phyloP scores from a whole-genome alignment of 108 stramenopile species.

The Nitzschia sp. region DNA sequence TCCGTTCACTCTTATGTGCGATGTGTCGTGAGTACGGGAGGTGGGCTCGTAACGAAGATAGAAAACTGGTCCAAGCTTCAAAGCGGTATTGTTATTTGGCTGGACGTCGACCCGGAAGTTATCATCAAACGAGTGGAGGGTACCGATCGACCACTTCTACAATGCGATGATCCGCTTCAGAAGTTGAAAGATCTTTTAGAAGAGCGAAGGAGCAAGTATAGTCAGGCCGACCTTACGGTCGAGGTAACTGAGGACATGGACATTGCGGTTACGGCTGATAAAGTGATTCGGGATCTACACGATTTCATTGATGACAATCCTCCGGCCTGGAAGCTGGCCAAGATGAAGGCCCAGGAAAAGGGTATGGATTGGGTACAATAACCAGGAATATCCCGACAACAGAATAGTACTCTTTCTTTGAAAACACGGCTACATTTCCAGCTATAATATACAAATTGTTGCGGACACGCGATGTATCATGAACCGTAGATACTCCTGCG shows the following conservation, averaged over 20 bases:
- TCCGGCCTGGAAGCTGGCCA: conserved; percentile 81
- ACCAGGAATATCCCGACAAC: too few species aligned
- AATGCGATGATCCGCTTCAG: conserved; percentile 71
- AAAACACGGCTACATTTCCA: neutral
- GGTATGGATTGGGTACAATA: conserved; percentile 87
- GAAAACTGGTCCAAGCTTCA: conserved; percentile 93
- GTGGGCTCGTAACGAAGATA: conserved; percentile 68
- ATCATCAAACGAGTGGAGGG: conserved; percentile 78
- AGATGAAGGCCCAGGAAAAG: conserved; percentile 77
- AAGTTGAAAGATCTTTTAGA: conserved; percentile 64
- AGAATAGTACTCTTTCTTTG: too few species aligned
- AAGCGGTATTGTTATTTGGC: conserved; percentile 91
- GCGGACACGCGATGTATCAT: too few species aligned
- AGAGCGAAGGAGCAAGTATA: conserved; percentile 66
- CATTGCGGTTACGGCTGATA: conserved; percentile 49
- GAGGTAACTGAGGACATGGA: conserved; percentile 62
- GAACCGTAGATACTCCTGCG: too few species aligned
- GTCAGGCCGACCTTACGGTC: conserved; percentile 81
- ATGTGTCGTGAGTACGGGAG: conserved; percentile 85
- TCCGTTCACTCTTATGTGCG: conserved; percentile 84
- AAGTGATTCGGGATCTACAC: conserved; percentile 64
- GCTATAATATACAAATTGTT: neutral
- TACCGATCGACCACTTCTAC: conserved; percentile 84
- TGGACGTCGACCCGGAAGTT: conserved; percentile 78
- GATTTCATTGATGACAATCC: conserved; percentile 93